phyloP scores from a whole-genome alignment of 2,329 filamentous ascomycete species.

The Pseudofabraea citricarpa region DNA sequence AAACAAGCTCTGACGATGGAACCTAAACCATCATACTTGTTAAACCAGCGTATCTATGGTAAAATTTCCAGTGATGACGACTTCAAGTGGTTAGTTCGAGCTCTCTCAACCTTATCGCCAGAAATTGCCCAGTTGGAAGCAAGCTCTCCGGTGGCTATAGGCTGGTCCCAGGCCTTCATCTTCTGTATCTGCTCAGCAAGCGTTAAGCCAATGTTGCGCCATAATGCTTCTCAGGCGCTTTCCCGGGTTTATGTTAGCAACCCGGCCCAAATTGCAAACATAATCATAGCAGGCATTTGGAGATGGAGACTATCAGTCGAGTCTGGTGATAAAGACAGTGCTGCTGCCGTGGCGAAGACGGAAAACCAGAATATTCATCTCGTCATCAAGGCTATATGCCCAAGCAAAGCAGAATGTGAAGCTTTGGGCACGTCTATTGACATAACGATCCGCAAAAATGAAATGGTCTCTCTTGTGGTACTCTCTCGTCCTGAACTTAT shows the following conservation, averaged over 20 bases:
- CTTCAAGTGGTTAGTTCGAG: constrained; percentile 68
- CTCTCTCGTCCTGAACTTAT: constrained; percentile 75
- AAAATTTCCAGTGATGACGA: constrained; percentile 75
- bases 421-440: constrained; percentile 38
- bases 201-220: constrained; percentile 58
- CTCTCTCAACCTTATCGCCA: constrained; percentile 58
- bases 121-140: constrained; percentile 42
- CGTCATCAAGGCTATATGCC: constrained; percentile 58
- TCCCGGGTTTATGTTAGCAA: constrained; percentile 59
- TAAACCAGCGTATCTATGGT: constrained; percentile 79
- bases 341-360: constrained; percentile 60
- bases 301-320: constrained; percentile 67
- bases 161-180: constrained; percentile 85
- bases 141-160: constrained; percentile 47
- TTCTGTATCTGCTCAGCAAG: constrained; percentile 64
- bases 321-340: constrained; percentile 71
- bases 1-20: constrained; percentile 63
- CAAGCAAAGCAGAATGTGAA: constrained; percentile 45
- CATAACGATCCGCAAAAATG: constrained; percentile 51
- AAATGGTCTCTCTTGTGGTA: constrained; percentile 74
- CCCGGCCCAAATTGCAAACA: constrained; percentile 52
- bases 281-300: constrained; percentile 73
- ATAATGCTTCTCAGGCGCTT: constrained; percentile 56
- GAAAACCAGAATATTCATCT: constrained; percentile 59
- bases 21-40: constrained; percentile 82